A percentile compares a stretch with the other conserved stretches of the same genome.
phyloP scores from a whole-genome alignment of 129 eudicot genomes.

The Apium graveolens region DNA sequence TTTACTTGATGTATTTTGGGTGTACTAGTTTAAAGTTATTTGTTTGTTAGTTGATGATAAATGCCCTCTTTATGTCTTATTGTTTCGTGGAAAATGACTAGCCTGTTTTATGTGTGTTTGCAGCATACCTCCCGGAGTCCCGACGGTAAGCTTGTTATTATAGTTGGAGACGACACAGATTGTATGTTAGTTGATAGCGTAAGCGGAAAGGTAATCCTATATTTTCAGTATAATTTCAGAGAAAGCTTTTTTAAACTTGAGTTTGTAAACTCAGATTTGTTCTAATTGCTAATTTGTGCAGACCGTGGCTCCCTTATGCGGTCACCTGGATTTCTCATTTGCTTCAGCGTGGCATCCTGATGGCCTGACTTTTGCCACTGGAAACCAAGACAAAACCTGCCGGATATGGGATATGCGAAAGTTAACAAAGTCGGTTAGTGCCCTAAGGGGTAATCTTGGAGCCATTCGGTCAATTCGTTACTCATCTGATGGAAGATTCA shows the following conservation, averaged over 20 bases:
- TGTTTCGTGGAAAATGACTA: neutral
- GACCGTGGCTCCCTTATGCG: constrained; percentile 49
- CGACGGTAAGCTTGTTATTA: constrained; percentile 46
- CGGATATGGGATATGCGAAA: constrained; percentile 79
- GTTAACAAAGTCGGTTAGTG: constrained; percentile 43
- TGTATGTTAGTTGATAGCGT: constrained; percentile 60
- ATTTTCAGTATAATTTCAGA: neutral
- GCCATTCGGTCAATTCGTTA: constrained; percentile 81
- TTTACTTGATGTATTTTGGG: neutral
- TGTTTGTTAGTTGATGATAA: neutral
- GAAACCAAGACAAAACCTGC: constrained; percentile 87
- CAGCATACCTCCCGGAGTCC: constrained; percentile 87
- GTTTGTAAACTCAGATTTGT: neutral
- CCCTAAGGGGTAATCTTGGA: constrained; percentile 66
- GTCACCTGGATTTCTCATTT: constrained; percentile 81
- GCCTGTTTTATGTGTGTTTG: constrained; percentile 11
- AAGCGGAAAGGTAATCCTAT: constrained; percentile 51
- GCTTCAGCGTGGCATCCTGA: constrained; percentile 93
- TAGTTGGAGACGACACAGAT: constrained; percentile 73
- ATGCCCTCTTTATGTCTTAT: neutral
- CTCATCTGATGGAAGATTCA: constrained; percentile 70
- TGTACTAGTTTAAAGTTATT: neutral
- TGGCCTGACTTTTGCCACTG: constrained; percentile 66
- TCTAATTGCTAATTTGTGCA: constrained; percentile 17
- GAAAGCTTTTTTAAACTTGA: neutral